Base-by-base conservation (phyloP, 2,329 filamentous ascomycete genomes). In the Trichophyton mentagrophytes region DNA sequence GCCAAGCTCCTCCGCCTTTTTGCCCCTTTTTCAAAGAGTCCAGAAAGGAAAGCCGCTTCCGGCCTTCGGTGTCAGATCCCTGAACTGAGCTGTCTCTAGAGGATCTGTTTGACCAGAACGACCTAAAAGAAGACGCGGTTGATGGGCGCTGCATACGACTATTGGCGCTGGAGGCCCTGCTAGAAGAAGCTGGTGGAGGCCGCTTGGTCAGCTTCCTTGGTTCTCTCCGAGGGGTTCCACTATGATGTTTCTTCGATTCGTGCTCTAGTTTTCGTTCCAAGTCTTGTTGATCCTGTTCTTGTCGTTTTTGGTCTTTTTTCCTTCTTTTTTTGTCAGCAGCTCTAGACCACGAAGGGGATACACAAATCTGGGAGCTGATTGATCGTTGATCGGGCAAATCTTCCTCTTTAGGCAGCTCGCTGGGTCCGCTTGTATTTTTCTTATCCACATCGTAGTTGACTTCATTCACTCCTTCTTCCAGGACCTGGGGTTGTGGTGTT, bases 321-420 rank as follows among this genome's bases (percentile, higher is more conserved):
- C 57, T 60, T 57, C 61, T 42, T 47, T 61, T 64, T 33, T 63
- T 64, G 38, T 60, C 58, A 27, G 44, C 61, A 17, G 61, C 62
- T 17, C 63, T 46, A 8, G 59, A 60, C 63, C 65, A 65, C 20
- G 63, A 64, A 20, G 62, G 64, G 2, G 64, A 65, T n/a, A 65
- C 63, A 42, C 64, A 65, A 17, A 64, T 61, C 20, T 64, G 60
- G 11, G 65, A 64, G 25, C 62, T 64, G 27, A 64, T 62, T 17
- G 62, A 64, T 38, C 57, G 60, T 7, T 62, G 53, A 36, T 60
- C 57, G 36, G 42, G 58, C 77, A 75, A 70, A 71, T 72, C 71
- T 72, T 74, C 70, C 69, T 70, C 67, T 25, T 38, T 36, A 46
- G 44, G 15, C 55, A 15, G n/a, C 33, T 38, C 9, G 8, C 33